phyloP scores from a whole-genome alignment of 768 basidiomycete genomes.

The Mycena rebaudengoi region DNA sequence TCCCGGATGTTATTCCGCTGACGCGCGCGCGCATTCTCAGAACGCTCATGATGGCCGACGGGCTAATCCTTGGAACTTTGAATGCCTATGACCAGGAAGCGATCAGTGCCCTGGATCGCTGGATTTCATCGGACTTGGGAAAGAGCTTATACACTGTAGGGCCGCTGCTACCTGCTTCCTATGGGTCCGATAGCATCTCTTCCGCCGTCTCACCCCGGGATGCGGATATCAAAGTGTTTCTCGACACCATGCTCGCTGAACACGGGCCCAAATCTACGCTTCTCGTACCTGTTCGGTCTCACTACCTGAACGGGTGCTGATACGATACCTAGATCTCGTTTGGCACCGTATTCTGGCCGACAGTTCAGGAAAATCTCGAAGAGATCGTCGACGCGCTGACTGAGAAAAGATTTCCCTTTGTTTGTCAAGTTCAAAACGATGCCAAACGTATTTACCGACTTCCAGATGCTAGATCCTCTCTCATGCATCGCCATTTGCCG shows the following conservation, averaged over 20 bases:
- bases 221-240: background rate
- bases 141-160: conserved; percentile 7
- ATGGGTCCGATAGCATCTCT: background rate
- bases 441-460: no score
- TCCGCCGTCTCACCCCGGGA: background rate
- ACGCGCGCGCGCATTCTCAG: no score
- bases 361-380: background rate
- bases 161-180: conserved; percentile 5
- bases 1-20: no score
- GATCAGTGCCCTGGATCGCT: no score
- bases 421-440: background rate
- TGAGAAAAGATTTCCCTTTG: background rate
- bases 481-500: background rate
- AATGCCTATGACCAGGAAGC: no score
- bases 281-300: background rate
- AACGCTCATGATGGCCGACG: no score
- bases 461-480: background rate
- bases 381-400: background rate
- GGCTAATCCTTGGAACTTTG: no score
- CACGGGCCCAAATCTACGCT: conserved; percentile 2
- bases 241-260: background rate
- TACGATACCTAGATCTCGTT: background rate
- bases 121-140: no score
- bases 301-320: no score
- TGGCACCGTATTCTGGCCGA: conserved; percentile 5